A percentile compares a stretch with the other conserved stretches of the same genome.
phyloP scores from a whole-genome alignment of 2,329 filamentous ascomycete genomes.

The Neurospora sp. region DNA sequence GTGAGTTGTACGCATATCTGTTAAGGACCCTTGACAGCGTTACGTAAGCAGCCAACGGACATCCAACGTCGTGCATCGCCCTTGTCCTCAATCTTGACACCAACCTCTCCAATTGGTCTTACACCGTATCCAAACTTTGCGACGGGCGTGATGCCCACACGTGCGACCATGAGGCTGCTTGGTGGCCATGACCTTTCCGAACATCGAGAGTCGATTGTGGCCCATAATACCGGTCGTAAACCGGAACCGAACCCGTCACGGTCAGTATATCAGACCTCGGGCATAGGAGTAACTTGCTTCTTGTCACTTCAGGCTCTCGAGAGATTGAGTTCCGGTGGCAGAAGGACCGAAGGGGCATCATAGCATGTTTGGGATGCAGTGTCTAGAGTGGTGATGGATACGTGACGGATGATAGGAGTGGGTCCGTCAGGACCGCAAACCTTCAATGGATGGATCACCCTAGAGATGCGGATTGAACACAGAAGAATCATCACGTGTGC shows the following conservation, averaged over 20 bases:
- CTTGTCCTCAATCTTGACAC: background rate
- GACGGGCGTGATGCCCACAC: background rate
- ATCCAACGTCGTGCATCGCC: background rate
- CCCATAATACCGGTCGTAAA: background rate
- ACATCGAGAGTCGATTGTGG: background rate
- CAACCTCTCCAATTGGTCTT: background rate
- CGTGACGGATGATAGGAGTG: no score
- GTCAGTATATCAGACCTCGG: no score
- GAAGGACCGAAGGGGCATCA: no score
- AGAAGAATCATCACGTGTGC: background rate
- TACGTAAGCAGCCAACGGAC: background rate
- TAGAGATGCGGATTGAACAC: background rate
- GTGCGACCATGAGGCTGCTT: background rate
- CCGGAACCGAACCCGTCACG: no score
- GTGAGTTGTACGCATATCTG: background rate
- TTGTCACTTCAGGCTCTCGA: no score
- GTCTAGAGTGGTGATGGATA: no score
- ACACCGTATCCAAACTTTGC: background rate
- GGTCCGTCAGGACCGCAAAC: no score
- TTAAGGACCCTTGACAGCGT: background rate
- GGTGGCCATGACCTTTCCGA: background rate
- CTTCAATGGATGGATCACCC: no score
- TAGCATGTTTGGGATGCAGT: no score
- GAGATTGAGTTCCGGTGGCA: no score
- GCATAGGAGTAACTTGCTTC: no score